Evolutionary conservation across 78 protist species (phyloP), one percentile per base, ranked within the genome.

Genomic region (Chrysochromulina tobinii): DNA sequence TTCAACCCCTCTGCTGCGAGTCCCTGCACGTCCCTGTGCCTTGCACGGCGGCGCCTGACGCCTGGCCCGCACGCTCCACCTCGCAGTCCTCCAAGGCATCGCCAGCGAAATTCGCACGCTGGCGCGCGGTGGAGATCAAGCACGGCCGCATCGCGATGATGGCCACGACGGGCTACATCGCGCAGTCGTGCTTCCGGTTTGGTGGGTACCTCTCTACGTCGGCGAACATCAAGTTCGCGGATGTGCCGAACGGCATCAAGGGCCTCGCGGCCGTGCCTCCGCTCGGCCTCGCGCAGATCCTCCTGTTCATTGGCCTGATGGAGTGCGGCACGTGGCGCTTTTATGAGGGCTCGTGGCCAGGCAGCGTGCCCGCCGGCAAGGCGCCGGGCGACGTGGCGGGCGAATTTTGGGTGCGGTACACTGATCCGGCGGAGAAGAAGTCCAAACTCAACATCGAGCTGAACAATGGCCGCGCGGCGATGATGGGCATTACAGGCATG

Each of bases 141-240:
- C 83, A 75, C 83, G 83, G 83, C 25, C 83, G 83, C 83, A 75
- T 75, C 83, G 83, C 83, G 3, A 75, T 75, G 83, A 8, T 18
- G 8, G 83, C 83, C 23, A 50, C 59, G 27, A 38, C 57, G 4
- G 81, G 79, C 79, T 69, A 69, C 79, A 12, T 69, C 14, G 79
- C 27, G 79, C 79, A 69, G 79, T 69, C 79, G 55, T 3, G 5
- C 18, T 51, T 69, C 51, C 79, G 79, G 51, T 69, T 27, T 27
- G 51, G 51, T 2, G 79, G 79, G 12, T 69, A 69, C 79, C 79
- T 69, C 9, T 69, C 79, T 51, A 27, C 51, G 15, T 69, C 79
- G 79, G 79, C 38, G 50, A 38, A 38, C 79, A 38, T 69, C 79
- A 69, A 69, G 79, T 69, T 69, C 79, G 14, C 53, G 23, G 79